Evolutionary conservation across 352 stramenopile species (phyloP).

Genomic region (Phytophthora podocarpi): DNA sequence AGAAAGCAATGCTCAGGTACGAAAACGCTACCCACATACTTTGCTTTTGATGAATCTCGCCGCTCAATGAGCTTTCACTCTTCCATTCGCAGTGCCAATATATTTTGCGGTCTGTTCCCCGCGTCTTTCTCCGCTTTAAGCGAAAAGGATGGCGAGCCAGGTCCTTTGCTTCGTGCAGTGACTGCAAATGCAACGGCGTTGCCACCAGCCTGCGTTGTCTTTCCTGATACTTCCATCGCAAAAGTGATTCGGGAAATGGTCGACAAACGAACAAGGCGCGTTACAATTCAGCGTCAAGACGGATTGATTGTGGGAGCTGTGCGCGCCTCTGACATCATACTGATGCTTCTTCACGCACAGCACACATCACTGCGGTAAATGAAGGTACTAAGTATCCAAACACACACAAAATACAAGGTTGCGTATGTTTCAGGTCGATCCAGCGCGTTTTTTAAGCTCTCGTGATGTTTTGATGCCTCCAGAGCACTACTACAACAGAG

Average conservation of each 20-base stretch:
- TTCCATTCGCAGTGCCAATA: slow-evolving; percentile 13
- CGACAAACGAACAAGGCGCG: slow-evolving; percentile 31
- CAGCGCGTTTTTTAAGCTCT: no score
- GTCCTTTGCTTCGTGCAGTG: slow-evolving; percentile 39
- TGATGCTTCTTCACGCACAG: slow-evolving; percentile 59
- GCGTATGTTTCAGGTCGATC: no score
- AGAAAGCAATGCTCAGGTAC: slow-evolving; percentile 27
- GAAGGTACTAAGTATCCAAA: no score
- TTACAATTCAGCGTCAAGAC: slow-evolving; percentile 38
- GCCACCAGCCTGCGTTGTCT: slow-evolving; percentile 18
- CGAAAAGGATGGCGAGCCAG: slow-evolving; percentile 17
- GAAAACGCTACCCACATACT: no score
- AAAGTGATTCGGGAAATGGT: slow-evolving; percentile 55
- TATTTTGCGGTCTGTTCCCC: slow-evolving; percentile 39
- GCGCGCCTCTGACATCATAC: slow-evolving; percentile 55
- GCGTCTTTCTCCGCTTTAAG: slow-evolving; percentile 19
- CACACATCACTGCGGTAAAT: slow-evolving; percentile 30
- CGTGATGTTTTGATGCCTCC: no score
- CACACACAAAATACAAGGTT: no score
- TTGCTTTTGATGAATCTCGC: no score
- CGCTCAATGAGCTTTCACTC: neutral
- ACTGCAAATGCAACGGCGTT: slow-evolving; percentile 17
- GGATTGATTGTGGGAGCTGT: slow-evolving; percentile 39
- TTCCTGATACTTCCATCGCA: slow-evolving; percentile 46
- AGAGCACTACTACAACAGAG: no score